Base-by-base conservation (phyloP, 75 land plant genomes). In the Picea sitchensis region DNA sequence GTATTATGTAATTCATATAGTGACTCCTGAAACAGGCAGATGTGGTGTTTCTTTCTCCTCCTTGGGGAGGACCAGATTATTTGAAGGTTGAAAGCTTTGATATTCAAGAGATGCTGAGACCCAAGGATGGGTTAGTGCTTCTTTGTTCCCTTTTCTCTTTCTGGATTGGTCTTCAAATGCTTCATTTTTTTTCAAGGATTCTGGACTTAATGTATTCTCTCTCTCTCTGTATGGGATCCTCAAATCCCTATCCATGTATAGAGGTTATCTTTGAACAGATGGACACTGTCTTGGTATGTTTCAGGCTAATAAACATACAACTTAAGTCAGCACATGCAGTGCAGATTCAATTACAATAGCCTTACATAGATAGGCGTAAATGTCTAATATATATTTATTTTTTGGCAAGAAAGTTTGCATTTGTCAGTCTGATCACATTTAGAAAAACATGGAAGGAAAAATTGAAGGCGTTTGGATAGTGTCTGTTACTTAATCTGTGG, bases 61-160 rank as follows among this genome's bases (percentile, higher is more conserved):
- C 98, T 38, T 95, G 98, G 98, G 98, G 98, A 15, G 98, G 98
- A 14, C 98, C 98, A 30, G 95, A 92, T 59, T 95, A 95, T 84
- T 32, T 84, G 6, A 87, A 85, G 77, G 87, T 81, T 8, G 74
- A 89, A 60, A 82, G 61, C 15, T 95, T 89, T 58, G 89, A 92
- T 78, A 83, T 95, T 51, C 75, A 79, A 58, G 83, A 86, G 36
- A 94, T 92, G 97, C 90, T 95, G 47, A 85, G 81, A 75, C 98
- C 98, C 58, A 75, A 76, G 61, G 91, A 92, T 79, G 95, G 93
- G 98, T 89, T 72, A 74, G 83, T 65, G 12, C 26, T 36, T 72
- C 56, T 73, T 61, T 17, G 15, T 58, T 54, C 9, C 21, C 32
- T 36, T 58, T 38, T 60, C 14, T 65, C 78, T 56, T 31, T 54